Conservation (phyloP, 1,139 yeast genomes). For the Yamadazyma epiphylla region DNA sequence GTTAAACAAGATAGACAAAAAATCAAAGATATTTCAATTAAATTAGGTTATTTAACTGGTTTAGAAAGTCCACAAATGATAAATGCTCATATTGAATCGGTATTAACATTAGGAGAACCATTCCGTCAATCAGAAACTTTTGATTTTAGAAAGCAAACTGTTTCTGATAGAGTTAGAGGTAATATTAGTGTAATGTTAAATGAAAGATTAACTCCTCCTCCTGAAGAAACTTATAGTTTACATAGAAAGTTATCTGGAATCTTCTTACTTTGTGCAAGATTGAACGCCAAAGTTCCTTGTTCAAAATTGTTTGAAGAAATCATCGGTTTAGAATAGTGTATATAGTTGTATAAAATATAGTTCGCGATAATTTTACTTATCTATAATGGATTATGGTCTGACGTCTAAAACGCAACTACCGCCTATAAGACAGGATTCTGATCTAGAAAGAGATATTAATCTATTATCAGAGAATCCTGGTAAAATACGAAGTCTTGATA, state of each 20-base stretch:
- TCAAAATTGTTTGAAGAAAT: conserved; percentile 72
- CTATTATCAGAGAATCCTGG: conserved; percentile 11
- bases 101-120: conserved; percentile 89
- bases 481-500: conserved; percentile 10
- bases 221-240: conserved; percentile 93
- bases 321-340: conserved; percentile 45
- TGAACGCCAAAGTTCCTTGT: conserved; percentile 82
- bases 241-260: conserved; percentile 96
- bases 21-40: conserved; percentile 62
- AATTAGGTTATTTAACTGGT: conserved; percentile 89
- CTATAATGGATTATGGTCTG: too few species aligned
- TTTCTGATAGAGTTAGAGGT: conserved; percentile 85
- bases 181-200: conserved; percentile 85
- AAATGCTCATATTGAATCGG: conserved; percentile 90
- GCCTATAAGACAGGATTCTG: not conserved
- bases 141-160: conserved; percentile 80
- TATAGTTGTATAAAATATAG: too few species aligned
- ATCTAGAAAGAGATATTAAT: conserved; percentile 6
- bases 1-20: conserved; percentile 62
- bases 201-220: conserved; percentile 94
- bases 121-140: conserved; percentile 57
- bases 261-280: conserved; percentile 80
- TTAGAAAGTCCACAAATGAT: conserved; percentile 82
- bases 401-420: too few species aligned
- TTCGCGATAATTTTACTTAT: too few species aligned